Percentiles rank a stretch among this genome's conserved stretches.
These are phyloP conservation scores for Ustilago hordei DNA, from an alignment of 1,284 basidiomycete genomes.

Conservation along the genomic window DNA sequence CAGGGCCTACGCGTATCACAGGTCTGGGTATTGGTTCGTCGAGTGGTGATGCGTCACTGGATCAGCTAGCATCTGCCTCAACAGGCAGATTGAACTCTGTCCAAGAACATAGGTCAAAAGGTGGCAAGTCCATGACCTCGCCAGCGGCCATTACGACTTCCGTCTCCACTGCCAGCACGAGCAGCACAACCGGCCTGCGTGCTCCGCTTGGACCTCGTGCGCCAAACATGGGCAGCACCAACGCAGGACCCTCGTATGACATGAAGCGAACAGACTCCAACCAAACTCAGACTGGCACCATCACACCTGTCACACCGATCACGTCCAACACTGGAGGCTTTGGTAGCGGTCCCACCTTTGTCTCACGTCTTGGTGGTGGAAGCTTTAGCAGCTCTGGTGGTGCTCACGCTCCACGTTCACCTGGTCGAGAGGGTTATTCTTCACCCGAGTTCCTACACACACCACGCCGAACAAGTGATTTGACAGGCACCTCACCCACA, in stretches of 20 bases:
- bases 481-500: conserved; percentile 11
- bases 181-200: conserved; percentile 15
- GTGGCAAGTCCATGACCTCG: not conserved
- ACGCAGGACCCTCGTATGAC: conserved; percentile 1
- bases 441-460: conserved; percentile 21
- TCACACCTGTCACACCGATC: conserved; percentile 27
- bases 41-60: conserved; percentile 1
- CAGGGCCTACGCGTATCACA: conserved; percentile 10
- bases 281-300: conserved; percentile 9
- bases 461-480: conserved; percentile 21
- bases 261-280: conserved; percentile 24
- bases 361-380: conserved; percentile 34
- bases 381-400: conserved; percentile 17
- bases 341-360: conserved; percentile 27
- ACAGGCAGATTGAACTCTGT: conserved; percentile 14
- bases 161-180: not conserved
- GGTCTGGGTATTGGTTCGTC: conserved; percentile 15
- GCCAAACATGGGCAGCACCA: conserved; percentile 9
- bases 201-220: conserved; percentile 38
- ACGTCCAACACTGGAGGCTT: conserved; percentile 17
- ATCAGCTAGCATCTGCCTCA: conserved; percentile 4
- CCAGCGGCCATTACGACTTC: not conserved
- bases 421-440: conserved; percentile 18
- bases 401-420: conserved; percentile 12
- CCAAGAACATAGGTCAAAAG: not conserved